A percentile compares a stretch with the other conserved stretches of the same genome.
phyloP scores from a whole-genome alignment of 108 stramenopile species.

The Nannochloropsis salina region DNA sequence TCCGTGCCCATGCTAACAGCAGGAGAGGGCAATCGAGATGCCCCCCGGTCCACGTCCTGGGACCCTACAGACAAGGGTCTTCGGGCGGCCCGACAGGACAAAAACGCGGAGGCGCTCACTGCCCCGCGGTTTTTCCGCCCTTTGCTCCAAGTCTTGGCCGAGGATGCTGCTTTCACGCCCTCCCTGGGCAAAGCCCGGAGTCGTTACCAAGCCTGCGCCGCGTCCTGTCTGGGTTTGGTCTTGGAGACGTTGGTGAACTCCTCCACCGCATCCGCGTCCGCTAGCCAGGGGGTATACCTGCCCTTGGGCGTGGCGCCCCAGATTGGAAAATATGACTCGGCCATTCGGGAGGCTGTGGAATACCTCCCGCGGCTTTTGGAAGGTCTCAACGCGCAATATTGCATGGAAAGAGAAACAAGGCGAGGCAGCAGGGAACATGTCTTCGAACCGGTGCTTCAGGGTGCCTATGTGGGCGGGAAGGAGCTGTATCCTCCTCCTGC shows the following conservation, averaged over 20 bases:
- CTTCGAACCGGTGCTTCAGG: too few relatives aligned
- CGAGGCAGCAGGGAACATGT: too few relatives aligned
- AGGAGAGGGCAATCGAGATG: background rate
- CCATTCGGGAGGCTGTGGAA: constrained; percentile 1
- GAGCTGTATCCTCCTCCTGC: too few relatives aligned
- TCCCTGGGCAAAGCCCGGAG: background rate
- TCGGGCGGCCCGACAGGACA: background rate
- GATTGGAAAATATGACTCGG: background rate
- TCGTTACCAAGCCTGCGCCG: background rate
- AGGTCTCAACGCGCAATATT: background rate
- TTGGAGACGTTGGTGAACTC: background rate
- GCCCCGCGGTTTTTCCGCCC: background rate
- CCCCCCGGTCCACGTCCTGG: background rate
- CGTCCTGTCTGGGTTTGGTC: background rate
- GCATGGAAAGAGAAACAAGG: background rate
- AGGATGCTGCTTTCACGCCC: background rate
- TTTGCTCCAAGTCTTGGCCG: background rate
- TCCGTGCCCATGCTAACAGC: background rate
- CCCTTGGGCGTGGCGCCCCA: background rate
- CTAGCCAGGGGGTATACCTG: background rate
- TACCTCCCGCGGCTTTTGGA: background rate
- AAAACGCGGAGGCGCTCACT: background rate
- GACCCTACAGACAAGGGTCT: background rate
- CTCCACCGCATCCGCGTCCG: background rate
- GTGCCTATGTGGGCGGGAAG: too few relatives aligned